Evolutionary conservation across 1,284 basidiomycete genomes (phyloP).

Genomic region (Filobasidium uniguttulatum): DNA sequence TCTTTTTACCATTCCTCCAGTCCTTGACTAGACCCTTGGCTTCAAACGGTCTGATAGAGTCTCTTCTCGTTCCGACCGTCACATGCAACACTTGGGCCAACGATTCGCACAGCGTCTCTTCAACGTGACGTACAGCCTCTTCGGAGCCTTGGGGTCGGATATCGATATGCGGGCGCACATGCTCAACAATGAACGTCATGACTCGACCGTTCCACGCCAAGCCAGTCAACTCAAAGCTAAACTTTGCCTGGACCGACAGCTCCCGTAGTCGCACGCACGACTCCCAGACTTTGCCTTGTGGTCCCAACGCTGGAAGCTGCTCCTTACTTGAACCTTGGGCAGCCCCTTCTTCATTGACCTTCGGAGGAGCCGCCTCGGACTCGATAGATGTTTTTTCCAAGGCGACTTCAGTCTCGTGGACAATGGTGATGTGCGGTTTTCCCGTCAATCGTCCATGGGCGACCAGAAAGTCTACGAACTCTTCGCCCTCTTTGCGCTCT

Average conservation of each 20-base stretch:
- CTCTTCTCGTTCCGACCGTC: constrained; percentile 63
- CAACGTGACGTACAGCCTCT: constrained; percentile 22
- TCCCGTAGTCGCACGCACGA: constrained; percentile 45
- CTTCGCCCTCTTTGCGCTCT: constrained; percentile 28
- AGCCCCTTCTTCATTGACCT: constrained; percentile 2
- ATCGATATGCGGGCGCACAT: constrained; percentile 38
- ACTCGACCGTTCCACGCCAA: constrained; percentile 65
- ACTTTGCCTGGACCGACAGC: constrained; percentile 42
- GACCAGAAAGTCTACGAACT: constrained; percentile 46
- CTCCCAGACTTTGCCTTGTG: constrained; percentile 47
- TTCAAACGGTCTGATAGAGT: constrained; percentile 53
- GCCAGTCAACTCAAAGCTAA: constrained; percentile 49
- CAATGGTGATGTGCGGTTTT: constrained; percentile 73
- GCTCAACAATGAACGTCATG: constrained; percentile 60
- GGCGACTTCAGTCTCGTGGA: constrained; percentile 53
- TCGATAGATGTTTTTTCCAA: constrained; percentile 26
- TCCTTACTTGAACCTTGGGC: too few relatives aligned
- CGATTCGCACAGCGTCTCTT: constrained; percentile 40
- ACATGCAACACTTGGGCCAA: constrained; percentile 55
- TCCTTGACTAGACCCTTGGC: constrained; percentile 45
- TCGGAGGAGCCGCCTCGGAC: constrained; percentile 4
- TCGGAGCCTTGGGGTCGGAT: constrained; percentile 12
- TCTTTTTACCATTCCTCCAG: constrained; percentile 21
- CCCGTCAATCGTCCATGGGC: constrained; percentile 45
- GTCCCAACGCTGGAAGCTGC: constrained; percentile 15